Evolutionary conservation across 2,329 filamentous ascomycete genomes (phyloP).

Genomic region (Dactylellina haptotyla): DNA sequence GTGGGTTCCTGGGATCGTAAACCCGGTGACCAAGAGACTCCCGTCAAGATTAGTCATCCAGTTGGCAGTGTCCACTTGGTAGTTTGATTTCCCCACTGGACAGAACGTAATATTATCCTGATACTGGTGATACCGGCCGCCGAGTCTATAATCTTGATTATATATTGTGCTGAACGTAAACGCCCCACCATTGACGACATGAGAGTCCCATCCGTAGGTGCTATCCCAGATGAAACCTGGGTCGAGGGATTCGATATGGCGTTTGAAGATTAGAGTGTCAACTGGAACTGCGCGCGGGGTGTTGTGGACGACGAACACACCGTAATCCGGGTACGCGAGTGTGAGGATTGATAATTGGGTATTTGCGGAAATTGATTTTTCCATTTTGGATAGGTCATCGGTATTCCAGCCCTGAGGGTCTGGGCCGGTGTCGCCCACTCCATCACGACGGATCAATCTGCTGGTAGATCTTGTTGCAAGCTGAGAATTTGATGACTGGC

Average conservation of each 20-base stretch:
- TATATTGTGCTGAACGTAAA: slow-evolving; percentile 20
- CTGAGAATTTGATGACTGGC: background rate
- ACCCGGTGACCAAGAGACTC: slow-evolving; percentile 11
- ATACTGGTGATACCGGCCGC: slow-evolving; percentile 23
- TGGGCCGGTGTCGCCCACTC: background rate
- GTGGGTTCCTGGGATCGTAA: slow-evolving; percentile 26
- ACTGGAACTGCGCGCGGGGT: background rate
- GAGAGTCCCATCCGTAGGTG: slow-evolving; percentile 22
- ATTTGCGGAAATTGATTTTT: slow-evolving; percentile 8
- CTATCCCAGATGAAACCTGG: slow-evolving; percentile 20
- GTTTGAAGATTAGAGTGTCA: slow-evolving; percentile 5
- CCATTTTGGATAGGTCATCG: background rate
- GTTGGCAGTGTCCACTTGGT: slow-evolving; percentile 7
- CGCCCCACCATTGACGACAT: slow-evolving; percentile 13
- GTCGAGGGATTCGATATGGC: slow-evolving; percentile 3
- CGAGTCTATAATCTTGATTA: slow-evolving; percentile 17
- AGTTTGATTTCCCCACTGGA: background rate
- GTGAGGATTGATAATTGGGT: slow-evolving; percentile 12
- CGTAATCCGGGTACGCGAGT: background rate
- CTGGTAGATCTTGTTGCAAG: no score
- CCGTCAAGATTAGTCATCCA: slow-evolving; percentile 27
- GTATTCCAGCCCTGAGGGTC: slow-evolving; percentile 16
- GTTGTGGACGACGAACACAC: slow-evolving; percentile 22
- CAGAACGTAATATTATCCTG: slow-evolving; percentile 17
- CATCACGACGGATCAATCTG: background rate